Conservation (phyloP, 305 asterid species). For the Fraxinus platypoda region DNA sequence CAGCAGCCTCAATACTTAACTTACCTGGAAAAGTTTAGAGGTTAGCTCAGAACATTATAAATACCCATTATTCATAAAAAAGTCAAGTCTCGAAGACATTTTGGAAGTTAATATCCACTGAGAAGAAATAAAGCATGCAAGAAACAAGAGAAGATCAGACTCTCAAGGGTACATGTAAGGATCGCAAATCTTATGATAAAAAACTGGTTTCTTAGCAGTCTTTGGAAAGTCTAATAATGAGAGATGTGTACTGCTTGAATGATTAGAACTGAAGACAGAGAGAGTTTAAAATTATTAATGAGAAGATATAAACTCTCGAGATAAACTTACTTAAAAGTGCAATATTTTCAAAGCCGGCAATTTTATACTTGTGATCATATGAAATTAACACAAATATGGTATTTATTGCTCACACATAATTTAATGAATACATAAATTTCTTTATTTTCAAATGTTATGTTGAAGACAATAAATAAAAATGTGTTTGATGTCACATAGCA, state of each 20-base stretch:
- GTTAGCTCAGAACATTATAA: neutral
- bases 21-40: constrained; percentile 42
- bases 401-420: neutral
- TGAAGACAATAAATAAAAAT: neutral
- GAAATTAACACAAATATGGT: neutral
- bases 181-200: neutral
- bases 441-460: neutral
- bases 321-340: neutral
- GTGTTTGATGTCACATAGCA: neutral
- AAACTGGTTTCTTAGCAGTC: neutral
- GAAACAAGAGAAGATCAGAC: neutral
- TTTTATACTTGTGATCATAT: neutral
- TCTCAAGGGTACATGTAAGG: neutral
- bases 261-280: neutral
- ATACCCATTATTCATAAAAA: neutral
- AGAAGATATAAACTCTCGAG: neutral
- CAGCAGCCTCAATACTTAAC: constrained; percentile 66
- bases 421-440: neutral
- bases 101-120: neutral
- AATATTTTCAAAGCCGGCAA: neutral
- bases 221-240: neutral
- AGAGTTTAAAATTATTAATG: neutral
- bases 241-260: neutral
- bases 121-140: neutral
- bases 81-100: neutral